Percentiles rank a stretch among this genome's conserved stretches.
Evolutionary conservation across 2,329 filamentous ascomycete genomes (phyloP).

Genomic region (Aspergillus sp.): DNA sequence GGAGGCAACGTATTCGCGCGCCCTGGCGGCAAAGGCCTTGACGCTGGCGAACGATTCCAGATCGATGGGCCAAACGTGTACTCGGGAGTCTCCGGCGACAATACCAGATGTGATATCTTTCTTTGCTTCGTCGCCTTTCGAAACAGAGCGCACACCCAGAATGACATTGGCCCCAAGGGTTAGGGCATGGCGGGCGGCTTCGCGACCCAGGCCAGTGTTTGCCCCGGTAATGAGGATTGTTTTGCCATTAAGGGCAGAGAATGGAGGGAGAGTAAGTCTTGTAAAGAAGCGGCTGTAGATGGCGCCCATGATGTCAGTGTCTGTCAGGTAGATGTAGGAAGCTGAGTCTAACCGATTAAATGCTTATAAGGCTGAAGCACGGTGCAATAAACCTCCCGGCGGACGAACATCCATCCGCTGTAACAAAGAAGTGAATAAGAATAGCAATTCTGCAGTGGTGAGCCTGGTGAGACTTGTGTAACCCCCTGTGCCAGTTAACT

Average conservation of each 20-base stretch:
- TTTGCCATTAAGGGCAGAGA: not conserved
- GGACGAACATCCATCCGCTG: not conserved
- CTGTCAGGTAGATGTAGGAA: not conserved
- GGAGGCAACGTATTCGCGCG: not conserved
- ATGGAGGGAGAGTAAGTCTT: not conserved
- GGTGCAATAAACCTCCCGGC: too few species aligned
- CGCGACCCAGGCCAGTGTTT: not conserved
- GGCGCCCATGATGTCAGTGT: not conserved
- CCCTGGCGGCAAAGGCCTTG: not conserved
- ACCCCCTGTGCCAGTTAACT: not conserved
- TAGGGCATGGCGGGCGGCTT: not conserved
- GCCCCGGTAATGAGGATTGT: not conserved
- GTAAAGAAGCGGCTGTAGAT: not conserved
- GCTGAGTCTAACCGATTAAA: not conserved
- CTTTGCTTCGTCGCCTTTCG: not conserved
- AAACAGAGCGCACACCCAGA: not conserved
- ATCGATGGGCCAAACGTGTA: not conserved
- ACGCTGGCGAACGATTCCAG: not conserved
- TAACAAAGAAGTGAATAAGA: not conserved
- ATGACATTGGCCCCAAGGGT: not conserved
- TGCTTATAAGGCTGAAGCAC: not conserved
- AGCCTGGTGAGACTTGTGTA: not conserved
- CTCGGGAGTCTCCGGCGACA: not conserved
- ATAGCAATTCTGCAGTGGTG: not conserved
- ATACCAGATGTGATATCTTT: not conserved